phyloP scores from a whole-genome alignment of 1,139 yeast species.

The Blastobotrys buckinghamii region DNA sequence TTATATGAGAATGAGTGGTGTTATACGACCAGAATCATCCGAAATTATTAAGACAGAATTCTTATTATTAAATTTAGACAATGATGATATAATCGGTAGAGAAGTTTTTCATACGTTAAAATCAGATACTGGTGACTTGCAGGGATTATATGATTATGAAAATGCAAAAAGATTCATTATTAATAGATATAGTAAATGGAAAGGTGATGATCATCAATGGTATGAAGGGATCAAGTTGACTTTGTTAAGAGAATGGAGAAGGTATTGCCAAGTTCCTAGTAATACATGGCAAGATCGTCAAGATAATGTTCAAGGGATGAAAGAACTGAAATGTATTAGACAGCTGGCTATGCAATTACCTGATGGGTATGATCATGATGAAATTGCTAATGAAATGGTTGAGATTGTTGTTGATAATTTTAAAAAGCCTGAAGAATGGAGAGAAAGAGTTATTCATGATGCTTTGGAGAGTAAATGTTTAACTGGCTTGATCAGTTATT shows the following conservation, averaged over 20 bases:
- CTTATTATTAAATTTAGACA: neutral
- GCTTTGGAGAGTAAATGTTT: neutral
- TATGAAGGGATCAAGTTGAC: neutral
- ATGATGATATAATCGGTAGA: neutral
- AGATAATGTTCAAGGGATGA: neutral
- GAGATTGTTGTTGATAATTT: neutral
- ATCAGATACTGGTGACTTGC: neutral
- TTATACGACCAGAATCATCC: too few species aligned
- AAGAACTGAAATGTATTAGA: neutral
- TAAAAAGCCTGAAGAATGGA: neutral
- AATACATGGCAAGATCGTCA: neutral
- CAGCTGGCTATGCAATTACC: neutral
- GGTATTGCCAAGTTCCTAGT: neutral
- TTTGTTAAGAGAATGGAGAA: neutral
- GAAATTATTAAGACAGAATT: neutral
- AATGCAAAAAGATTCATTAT: neutral
- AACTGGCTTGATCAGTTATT: neutral
- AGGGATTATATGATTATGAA: neutral
- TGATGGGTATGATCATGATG: neutral
- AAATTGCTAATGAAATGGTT: neutral
- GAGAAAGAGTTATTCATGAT: neutral
- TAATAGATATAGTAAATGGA: neutral
- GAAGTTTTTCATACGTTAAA: neutral
- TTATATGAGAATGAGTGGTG: neutral
- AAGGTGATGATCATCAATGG: neutral